Evolutionary conservation across 768 basidiomycete species (phyloP).

Genomic region (Auricularia sp.): DNA sequence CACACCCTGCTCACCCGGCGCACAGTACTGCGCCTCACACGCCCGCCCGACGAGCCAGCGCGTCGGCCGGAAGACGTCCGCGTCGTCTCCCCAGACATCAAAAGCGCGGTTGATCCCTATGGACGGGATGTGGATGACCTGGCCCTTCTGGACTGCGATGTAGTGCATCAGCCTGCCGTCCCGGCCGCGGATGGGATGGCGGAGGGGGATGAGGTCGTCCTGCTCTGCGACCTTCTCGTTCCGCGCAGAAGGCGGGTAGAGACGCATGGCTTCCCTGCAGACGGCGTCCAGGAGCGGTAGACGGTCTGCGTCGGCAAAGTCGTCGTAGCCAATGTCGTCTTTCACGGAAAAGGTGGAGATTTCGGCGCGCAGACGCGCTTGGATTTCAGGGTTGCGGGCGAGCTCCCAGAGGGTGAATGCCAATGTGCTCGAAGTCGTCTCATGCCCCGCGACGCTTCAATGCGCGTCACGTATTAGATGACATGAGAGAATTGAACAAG

Average conservation of each 20-base stretch:
- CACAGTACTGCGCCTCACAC: constrained; percentile 3
- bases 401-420: constrained; percentile 31
- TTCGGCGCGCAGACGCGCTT: constrained; percentile 32
- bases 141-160: constrained; percentile 25
- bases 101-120: constrained; percentile 25
- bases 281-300: constrained; percentile 34
- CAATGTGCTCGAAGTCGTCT: constrained; percentile 31
- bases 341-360: constrained; percentile 16
- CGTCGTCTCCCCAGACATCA: constrained; percentile 28
- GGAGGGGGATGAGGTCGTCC: constrained; percentile 35
- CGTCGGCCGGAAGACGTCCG: constrained; percentile 27
- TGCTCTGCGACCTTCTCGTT: constrained; percentile 30
- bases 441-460: constrained; percentile 32
- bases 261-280: constrained; percentile 32
- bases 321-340: constrained; percentile 27
- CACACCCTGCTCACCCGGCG: constrained; percentile 17
- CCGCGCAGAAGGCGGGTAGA: constrained; percentile 31
- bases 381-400: constrained; percentile 28
- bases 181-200: constrained; percentile 21
- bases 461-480: constrained; percentile 14
- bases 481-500: not conserved
- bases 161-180: constrained; percentile 20
- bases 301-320: constrained; percentile 20
- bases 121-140: constrained; percentile 29
- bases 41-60: constrained; percentile 25